Evolutionary conservation across 176 grass and related monocot species (phyloP), one percentile per base, ranked within the genome.

Genomic region (Pharus latifolius): DNA sequence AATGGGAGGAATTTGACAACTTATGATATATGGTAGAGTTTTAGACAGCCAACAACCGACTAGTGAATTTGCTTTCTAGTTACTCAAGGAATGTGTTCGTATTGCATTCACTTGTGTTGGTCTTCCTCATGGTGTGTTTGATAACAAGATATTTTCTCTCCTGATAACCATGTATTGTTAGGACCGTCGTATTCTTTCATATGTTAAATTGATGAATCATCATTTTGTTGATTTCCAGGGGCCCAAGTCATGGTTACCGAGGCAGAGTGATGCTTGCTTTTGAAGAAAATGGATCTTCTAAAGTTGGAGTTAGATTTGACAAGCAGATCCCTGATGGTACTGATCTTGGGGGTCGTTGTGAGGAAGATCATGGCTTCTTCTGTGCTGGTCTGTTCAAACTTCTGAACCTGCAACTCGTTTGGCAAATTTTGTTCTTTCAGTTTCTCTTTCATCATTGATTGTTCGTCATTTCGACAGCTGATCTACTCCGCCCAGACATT

Each of bases 341-440:
- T 77, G 96, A 99, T 85, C 96, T 99, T 72, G 96, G 96, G 23
- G 96, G 96, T 58, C 59, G 91, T 68, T 99, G 96, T 29, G 96
- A 99, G 72, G 96, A 99, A 69, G 87, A 99, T 74, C 96, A 88
- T 58, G 96, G 96, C 56, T 99, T 99, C 84, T 99, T 94, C 60
- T 99, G 96, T 64, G 59, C 90, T 70, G 90, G 96, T 99, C 70
- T 82, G 75, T 38, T 84, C 52, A 75, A 70, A 55, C 24, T 63
- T 89, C 27, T 27, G 16, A 61, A 85, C 10, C 7, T 5, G 22
- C 41, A 62, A 56, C 10, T 22, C 57, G 23, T 63, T 64, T 69
- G 49, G 12, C 10, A 71, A 38, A 5, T 38, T 38, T 9, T 38
- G 32, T 44, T 65, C 51, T 85, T 84, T 9, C 15, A 44, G 32